Evolutionary conservation across 257 asterid genomes (phyloP).

Genomic region (Penstemon eatonii): DNA sequence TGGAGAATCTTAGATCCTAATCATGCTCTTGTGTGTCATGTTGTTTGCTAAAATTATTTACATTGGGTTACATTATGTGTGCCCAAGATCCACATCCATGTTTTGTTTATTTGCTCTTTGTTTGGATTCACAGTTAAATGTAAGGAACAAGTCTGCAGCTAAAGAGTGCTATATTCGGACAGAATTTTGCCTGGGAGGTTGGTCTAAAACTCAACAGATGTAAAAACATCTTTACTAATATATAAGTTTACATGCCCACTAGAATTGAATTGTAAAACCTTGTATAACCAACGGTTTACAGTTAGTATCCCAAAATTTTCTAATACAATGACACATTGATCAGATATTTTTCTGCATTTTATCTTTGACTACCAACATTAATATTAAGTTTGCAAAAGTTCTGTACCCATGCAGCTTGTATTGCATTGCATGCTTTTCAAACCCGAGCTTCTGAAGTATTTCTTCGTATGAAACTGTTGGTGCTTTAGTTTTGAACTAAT

Average conservation of each 20-base stretch:
- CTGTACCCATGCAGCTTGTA: neutral
- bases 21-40: neutral
- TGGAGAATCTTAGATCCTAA: constrained; percentile 7
- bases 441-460: constrained; percentile 13
- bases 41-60: neutral
- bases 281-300: constrained; percentile 6
- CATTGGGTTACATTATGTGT: constrained; percentile 7
- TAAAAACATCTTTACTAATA: constrained; percentile 12
- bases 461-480: constrained; percentile 5
- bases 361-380: constrained; percentile 16
- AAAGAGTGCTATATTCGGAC: constrained; percentile 89
- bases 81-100: constrained; percentile 22
- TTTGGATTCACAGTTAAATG: constrained; percentile 61
- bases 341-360: constrained; percentile 28
- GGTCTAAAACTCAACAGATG: constrained; percentile 31
- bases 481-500: constrained; percentile 1
- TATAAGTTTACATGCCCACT: constrained; percentile 17
- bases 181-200: constrained; percentile 90
- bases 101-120: constrained; percentile 30
- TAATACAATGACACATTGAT: neutral
- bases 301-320: constrained; percentile 7
- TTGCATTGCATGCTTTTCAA: neutral
- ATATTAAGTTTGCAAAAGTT: constrained; percentile 4
- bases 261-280: constrained; percentile 4
- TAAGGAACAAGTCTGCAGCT: constrained; percentile 95